Conservation (phyloP, 768 basidiomycete genomes). For the Phylloporus arenicola region DNA sequence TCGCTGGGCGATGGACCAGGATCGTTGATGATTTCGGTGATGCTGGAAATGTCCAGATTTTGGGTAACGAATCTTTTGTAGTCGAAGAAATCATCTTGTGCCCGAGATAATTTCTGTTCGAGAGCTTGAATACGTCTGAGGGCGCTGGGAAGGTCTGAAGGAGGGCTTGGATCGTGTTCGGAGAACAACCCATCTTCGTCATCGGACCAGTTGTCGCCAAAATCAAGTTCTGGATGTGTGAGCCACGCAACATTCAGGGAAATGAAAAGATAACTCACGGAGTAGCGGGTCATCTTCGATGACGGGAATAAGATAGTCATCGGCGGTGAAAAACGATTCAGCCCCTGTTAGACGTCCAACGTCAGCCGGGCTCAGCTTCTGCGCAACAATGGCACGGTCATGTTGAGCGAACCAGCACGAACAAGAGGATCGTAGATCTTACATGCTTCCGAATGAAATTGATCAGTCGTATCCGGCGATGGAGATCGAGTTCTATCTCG, state of each 20-base stretch:
- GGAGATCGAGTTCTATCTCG: slow-evolving; percentile 68
- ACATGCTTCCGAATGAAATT: slow-evolving; percentile 84
- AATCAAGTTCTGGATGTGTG: slow-evolving; percentile 47
- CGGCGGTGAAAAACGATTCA: slow-evolving; percentile 63
- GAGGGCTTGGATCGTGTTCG: slow-evolving; percentile 7
- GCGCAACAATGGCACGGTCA: slow-evolving; percentile 6
- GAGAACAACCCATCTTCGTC: slow-evolving; percentile 18
- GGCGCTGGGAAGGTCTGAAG: slow-evolving; percentile 31
- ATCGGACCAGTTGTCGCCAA: slow-evolving; percentile 72
- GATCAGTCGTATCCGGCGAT: slow-evolving; percentile 74
- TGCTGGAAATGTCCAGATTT: slow-evolving; percentile 42
- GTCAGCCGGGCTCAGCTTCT: slow-evolving; percentile 51
- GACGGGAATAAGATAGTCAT: slow-evolving; percentile 77
- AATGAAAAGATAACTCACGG: slow-evolving; percentile 46
- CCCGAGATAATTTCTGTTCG: slow-evolving; percentile 54
- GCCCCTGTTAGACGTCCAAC: slow-evolving; percentile 46
- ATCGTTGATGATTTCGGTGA: slow-evolving; percentile 42
- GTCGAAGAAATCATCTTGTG: slow-evolving; percentile 56
- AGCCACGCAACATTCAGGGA: background rate
- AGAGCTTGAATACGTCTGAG: slow-evolving; percentile 50
- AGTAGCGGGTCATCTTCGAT: slow-evolving; percentile 86
- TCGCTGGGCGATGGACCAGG: slow-evolving; percentile 21
- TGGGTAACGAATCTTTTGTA: slow-evolving; percentile 55
- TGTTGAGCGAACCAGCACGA: background rate
- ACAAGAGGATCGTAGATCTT: background rate